Percentiles rank a stretch among this genome's conserved stretches.
phyloP scores from a whole-genome alignment of 164 flowering plant species.

The Liquidambar formosana region DNA sequence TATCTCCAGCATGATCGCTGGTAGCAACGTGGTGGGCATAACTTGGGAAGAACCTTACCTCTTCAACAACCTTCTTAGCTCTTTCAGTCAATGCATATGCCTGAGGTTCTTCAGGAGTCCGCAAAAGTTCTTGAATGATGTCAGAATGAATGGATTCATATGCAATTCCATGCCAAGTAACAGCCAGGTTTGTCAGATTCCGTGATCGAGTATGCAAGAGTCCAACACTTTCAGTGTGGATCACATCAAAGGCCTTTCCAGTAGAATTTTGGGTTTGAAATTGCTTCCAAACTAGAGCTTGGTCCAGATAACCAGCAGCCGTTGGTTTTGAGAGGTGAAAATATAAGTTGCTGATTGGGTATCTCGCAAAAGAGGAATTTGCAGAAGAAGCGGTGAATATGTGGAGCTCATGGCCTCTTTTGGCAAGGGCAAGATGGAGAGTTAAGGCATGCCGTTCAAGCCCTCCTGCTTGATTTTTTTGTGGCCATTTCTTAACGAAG shows the following conservation, averaged over 20 bases:
- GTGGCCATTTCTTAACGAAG: constrained; percentile 76
- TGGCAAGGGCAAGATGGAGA: constrained; percentile 59
- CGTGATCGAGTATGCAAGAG: constrained; percentile 52
- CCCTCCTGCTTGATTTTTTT: constrained; percentile 53
- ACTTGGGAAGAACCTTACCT: constrained; percentile 61
- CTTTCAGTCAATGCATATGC: constrained; percentile 44
- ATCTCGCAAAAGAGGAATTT: constrained; percentile 36
- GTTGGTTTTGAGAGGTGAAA: constrained; percentile 69
- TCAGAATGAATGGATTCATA: constrained; percentile 75
- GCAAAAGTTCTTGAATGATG: constrained; percentile 62
- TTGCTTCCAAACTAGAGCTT: constrained; percentile 58
- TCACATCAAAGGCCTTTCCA: constrained; percentile 52
- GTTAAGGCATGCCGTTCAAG: constrained; percentile 81
- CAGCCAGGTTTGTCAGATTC: constrained; percentile 52
- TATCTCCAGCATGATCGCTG: constrained; percentile 71
- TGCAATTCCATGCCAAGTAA: constrained; percentile 84
- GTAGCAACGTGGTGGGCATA: constrained; percentile 83
- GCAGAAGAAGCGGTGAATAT: constrained; percentile 47
- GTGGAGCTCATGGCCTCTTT: constrained; percentile 57
- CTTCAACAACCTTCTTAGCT: constrained; percentile 53
- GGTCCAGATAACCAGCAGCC: constrained; percentile 57
- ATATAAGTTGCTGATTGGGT: constrained; percentile 32
- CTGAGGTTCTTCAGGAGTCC: constrained; percentile 41
- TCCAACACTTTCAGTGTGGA: constrained; percentile 63
- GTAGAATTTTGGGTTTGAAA: constrained; percentile 50